phyloP scores from a whole-genome alignment of 441 rosid genomes.

The Populus hybrid region DNA sequence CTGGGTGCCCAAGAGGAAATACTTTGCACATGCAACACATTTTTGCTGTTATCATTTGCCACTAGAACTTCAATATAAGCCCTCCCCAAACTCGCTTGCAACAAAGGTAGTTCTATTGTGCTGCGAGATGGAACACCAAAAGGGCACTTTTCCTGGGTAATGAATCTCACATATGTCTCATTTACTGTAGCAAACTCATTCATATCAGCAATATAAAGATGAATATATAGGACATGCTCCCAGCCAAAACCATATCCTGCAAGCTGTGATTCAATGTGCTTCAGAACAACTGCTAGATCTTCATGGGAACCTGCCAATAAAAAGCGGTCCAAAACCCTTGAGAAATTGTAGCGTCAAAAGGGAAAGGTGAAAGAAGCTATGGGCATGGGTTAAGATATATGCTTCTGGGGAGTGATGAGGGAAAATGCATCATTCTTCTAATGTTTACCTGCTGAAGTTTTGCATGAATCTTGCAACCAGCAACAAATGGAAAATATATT shows the following conservation, averaged over 20 bases:
- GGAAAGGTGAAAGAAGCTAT: not conserved
- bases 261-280: conserved; percentile 64
- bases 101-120: conserved; percentile 88
- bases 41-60: conserved; percentile 65
- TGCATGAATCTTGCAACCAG: conserved; percentile 61
- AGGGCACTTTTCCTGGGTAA: conserved; percentile 86
- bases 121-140: conserved; percentile 98
- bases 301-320: conserved; percentile 58
- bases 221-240: conserved; percentile 80
- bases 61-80: conserved; percentile 82
- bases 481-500: conserved; percentile 70
- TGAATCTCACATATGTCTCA: conserved; percentile 77
- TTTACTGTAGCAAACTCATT: conserved; percentile 70
- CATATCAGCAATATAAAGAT: conserved; percentile 88
- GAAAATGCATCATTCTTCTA: conserved; percentile 7
- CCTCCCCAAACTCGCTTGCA: conserved; percentile 66
- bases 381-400: conserved; percentile 4
- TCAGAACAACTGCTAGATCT: conserved; percentile 60
- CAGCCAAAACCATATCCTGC: conserved; percentile 52
- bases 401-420: not conserved
- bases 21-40: conserved; percentile 94
- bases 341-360: conserved; percentile 8
- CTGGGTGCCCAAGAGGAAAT: conserved; percentile 99
- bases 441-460: conserved; percentile 55
- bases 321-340: conserved; percentile 7